A percentile compares a stretch with the other conserved stretches of the same genome.
Conservation (phyloP, 768 basidiomycete genomes). For the Naganishia vishniacii region DNA sequence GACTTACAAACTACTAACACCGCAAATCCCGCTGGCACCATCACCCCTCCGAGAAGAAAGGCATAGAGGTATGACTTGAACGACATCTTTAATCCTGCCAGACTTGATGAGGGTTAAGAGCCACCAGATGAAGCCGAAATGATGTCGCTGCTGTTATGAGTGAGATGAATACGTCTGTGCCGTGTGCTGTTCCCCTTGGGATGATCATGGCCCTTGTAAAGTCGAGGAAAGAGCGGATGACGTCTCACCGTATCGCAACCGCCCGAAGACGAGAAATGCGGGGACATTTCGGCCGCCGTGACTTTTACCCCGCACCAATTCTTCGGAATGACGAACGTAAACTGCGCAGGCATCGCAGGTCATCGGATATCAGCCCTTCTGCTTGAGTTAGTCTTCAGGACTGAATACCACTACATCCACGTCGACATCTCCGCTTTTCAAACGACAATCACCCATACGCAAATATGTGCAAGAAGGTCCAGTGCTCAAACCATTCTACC, state of each 20-base stretch:
- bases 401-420: too few species aligned
- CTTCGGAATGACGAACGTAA: too few species aligned
- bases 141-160: too few species aligned
- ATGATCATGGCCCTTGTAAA: too few species aligned
- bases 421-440: too few species aligned
- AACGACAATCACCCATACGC: background rate
- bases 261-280: background rate
- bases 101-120: background rate
- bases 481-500: conserved; percentile 38
- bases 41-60: background rate
- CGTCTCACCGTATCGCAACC: background rate
- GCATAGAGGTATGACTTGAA: conserved; percentile 13
- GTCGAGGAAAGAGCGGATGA: background rate
- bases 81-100: background rate
- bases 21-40: conserved; percentile 2
- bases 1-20: too few species aligned
- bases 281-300: background rate
- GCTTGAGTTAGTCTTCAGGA: too few species aligned
- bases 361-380: too few species aligned
- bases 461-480: conserved; percentile 43
- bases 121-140: too few species aligned
- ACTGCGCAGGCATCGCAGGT: too few species aligned
- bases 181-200: too few species aligned
- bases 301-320: background rate
- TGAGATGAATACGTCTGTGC: too few species aligned